These are phyloP conservation scores for Chondrus crispus DNA, from an alignment of 23 red algal species.

Conservation along the genomic window DNA sequence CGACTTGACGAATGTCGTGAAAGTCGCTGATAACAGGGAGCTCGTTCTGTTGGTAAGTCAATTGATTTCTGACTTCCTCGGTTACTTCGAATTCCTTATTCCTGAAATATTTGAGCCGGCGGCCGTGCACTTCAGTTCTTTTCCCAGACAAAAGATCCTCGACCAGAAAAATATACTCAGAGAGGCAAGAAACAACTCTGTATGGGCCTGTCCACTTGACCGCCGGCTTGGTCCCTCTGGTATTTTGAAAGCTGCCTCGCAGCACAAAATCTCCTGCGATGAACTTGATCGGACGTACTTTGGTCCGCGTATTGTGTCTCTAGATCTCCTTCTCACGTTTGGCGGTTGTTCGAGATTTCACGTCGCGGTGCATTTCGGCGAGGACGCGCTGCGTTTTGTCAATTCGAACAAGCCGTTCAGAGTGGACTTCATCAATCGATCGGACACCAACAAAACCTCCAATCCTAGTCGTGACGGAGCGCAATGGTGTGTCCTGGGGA, in stretches of 20 bases:
- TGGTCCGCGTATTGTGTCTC: neutral
- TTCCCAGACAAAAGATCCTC: neutral
- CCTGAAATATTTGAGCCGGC: constrained; percentile 6
- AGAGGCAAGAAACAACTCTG: neutral
- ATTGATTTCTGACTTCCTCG: neutral
- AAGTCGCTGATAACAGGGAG: neutral
- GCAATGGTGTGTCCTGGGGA: no score
- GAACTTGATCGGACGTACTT: neutral
- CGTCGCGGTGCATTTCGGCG: no score
- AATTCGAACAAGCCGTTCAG: no score
- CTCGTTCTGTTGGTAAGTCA: constrained; percentile 6
- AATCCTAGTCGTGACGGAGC: no score
- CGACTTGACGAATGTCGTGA: neutral
- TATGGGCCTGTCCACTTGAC: constrained; percentile 2
- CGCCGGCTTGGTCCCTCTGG: neutral
- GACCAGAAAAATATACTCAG: neutral
- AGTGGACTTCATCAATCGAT: no score
- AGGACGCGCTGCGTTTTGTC: no score
- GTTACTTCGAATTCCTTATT: constrained; percentile 9
- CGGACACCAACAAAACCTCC: no score
- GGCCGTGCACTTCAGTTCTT: neutral
- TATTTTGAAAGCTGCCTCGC: neutral
- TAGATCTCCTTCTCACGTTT: no score
- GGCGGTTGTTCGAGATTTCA: no score
- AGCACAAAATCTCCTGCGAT: constrained; percentile 22